A percentile compares a stretch with the other conserved stretches of the same genome.
Evolutionary conservation across 352 stramenopile genomes (phyloP).

Genomic region (Phytophthora tubulina): DNA sequence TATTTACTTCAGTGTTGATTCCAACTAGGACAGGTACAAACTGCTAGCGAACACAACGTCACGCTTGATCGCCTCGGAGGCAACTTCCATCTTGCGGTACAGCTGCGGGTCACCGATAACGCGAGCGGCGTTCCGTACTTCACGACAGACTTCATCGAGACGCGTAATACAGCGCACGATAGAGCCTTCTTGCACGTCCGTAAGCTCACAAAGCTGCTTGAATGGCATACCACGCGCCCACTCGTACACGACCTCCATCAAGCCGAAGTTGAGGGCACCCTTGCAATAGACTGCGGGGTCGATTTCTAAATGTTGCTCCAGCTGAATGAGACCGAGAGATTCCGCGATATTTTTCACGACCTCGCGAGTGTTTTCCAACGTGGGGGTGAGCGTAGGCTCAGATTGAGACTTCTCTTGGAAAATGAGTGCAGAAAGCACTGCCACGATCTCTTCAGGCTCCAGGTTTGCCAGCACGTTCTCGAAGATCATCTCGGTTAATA

Average conservation of each 20-base stretch:
- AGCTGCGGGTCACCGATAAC: conserved; percentile 96
- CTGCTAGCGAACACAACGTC: conserved; percentile 98
- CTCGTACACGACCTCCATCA: conserved; percentile 97
- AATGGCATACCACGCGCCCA: conserved; percentile 98
- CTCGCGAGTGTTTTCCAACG: conserved; percentile 81
- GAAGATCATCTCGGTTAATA: conserved; percentile 99
- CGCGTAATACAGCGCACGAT: conserved; percentile 98
- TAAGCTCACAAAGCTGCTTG: conserved; percentile 96
- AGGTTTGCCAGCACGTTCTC: conserved; percentile 97
- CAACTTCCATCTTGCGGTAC: conserved; percentile 98
- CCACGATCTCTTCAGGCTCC: conserved; percentile 97
- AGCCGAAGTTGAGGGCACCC: conserved; percentile 95
- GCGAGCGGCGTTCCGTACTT: conserved; percentile 96
- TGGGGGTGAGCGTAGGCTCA: conserved; percentile 75
- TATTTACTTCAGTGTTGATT: not conserved
- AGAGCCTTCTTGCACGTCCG: conserved; percentile 97
- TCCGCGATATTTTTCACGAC: conserved; percentile 90
- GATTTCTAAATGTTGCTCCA: conserved; percentile 87
- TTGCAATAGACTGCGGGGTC: conserved; percentile 94
- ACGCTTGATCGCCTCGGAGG: conserved; percentile 96
- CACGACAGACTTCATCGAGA: conserved; percentile 97
- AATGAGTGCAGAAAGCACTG: conserved; percentile 95
- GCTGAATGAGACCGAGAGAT: conserved; percentile 82
- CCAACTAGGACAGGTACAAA: conserved; percentile 90
- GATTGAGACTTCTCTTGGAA: conserved; percentile 96